Base-by-base conservation (phyloP, 192 early-diverging fungal genomes). In the Geranomyces michiganensis region DNA sequence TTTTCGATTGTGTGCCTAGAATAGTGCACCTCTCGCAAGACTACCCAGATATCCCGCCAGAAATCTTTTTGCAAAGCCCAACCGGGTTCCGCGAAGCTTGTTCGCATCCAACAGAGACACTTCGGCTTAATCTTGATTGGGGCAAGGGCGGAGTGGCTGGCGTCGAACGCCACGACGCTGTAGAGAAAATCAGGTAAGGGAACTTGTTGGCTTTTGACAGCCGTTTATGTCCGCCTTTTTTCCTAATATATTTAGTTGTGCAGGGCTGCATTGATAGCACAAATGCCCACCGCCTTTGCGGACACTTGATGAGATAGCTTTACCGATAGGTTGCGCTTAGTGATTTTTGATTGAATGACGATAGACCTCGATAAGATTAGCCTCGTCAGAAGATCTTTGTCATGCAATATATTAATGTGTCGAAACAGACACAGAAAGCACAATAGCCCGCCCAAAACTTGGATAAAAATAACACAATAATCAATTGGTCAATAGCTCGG, bases 11-110 rank as follows among this genome's bases (percentile, higher is more conserved):
- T 60, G 7, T 60, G 22, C 58, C 21, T 32, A 8, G 17, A 19
- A 29, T 7, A 68, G 66, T 68, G 1, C 66, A 68, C 33, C 46
- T 68, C 1, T 55, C 66, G 17, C 49, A 49, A 56, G 66, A 68
- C 53, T 68, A 68, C 33, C 66, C 66, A 26, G 48, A 68, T 9
- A 48, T 75, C 63, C 75, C 70, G 49, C 71, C 62, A 31, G 53
- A 62, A 61, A 48, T 60, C 31, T 75, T 72, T 48, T 31, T 72
- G 22, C 69, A 71, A 46, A 56, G 48, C n/a, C 1, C 66, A 21
- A 49, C 48, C 17, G 1, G 26, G 29, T 55, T 32, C 53, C 17
- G n/a, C 27, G n/a, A 21, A 26, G 27, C 32, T 4, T 47, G 53
- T 48, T 55, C 66, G 22, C 33, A 10, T 32, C 14, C 31, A 51